phyloP scores from a whole-genome alignment of 2,329 filamentous ascomycete genomes.

The Dactylella cylindrospora region DNA sequence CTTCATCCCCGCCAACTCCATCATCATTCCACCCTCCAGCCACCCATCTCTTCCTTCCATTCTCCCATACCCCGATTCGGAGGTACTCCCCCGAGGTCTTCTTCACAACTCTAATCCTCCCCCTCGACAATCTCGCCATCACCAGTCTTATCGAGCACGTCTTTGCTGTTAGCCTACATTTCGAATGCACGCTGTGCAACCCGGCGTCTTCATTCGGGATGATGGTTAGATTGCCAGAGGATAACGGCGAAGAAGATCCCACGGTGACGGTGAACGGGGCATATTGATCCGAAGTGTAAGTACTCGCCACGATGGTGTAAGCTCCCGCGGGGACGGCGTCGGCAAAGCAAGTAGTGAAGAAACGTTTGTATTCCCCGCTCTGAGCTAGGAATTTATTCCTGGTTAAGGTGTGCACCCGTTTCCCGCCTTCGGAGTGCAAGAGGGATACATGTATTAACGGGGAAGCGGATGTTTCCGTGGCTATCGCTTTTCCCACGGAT shows the following conservation, averaged over 20 bases:
- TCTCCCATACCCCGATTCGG: slow-evolving; percentile 39
- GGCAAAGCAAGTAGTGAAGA: slow-evolving; percentile 69
- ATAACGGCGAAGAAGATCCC: slow-evolving; percentile 60
- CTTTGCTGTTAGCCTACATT: slow-evolving; percentile 11
- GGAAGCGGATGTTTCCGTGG: slow-evolving; percentile 68
- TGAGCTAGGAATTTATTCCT: slow-evolving; percentile 76
- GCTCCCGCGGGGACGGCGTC: slow-evolving; percentile 65
- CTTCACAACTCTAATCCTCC: slow-evolving; percentile 33
- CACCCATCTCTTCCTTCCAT: slow-evolving; percentile 23
- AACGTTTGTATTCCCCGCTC: slow-evolving; percentile 84
- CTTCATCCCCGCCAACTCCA: slow-evolving; percentile 20
- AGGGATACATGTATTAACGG: slow-evolving; percentile 82
- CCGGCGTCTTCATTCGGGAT: slow-evolving; percentile 40
- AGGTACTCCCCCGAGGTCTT: slow-evolving; percentile 31
- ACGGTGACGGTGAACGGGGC: slow-evolving; percentile 74
- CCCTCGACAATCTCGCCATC: slow-evolving; percentile 23
- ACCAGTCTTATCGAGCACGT: slow-evolving; percentile 23
- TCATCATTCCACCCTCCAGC: slow-evolving; percentile 39
- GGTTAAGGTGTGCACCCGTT: slow-evolving; percentile 69
- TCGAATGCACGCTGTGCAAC: slow-evolving; percentile 22
- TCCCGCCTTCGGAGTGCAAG: slow-evolving; percentile 69
- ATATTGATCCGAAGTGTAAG: slow-evolving; percentile 77
- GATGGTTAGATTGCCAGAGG: slow-evolving; percentile 1
- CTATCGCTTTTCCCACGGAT: slow-evolving; percentile 60
- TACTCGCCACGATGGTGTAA: slow-evolving; percentile 88